Evolutionary conservation across 805 yeast species (phyloP).

Genomic region (Hanseniaspora occidentalis): DNA sequence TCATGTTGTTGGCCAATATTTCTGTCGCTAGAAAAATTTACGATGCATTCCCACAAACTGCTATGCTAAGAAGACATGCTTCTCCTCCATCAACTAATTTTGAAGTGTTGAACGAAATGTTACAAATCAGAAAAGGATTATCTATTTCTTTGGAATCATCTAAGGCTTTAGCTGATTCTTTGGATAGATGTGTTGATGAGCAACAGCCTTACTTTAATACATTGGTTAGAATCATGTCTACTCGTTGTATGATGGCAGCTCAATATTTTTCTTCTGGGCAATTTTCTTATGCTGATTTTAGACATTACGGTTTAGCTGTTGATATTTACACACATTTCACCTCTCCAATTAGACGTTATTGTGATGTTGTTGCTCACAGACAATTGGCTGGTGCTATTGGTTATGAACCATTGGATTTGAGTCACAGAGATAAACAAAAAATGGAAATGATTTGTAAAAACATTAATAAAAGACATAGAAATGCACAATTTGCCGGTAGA

Average conservation of each 20-base stretch:
- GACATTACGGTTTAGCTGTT: constrained; percentile 94
- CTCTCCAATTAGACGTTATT: constrained; percentile 94
- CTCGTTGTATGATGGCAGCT: constrained; percentile 99
- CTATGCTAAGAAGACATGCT: constrained; percentile 95
- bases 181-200: constrained; percentile 77
- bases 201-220: constrained; percentile 88
- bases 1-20: constrained; percentile 94
- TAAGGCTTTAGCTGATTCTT: constrained; percentile 82
- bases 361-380: constrained; percentile 95
- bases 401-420: constrained; percentile 69
- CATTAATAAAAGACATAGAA: constrained; percentile 87
- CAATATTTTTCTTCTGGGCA: constrained; percentile 91
- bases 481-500: constrained; percentile 98
- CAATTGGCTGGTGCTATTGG: constrained; percentile 98
- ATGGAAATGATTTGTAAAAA: constrained; percentile 83
- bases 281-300: constrained; percentile 79
- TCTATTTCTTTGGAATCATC: constrained; percentile 72
- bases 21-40: constrained; percentile 89
- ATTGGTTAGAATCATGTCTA: constrained; percentile 87
- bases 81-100: constrained; percentile 95
- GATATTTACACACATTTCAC: constrained; percentile 98
- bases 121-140: constrained; percentile 68
- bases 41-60: constrained; percentile 93
- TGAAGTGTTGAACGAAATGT: constrained; percentile 79
- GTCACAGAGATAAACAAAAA: constrained; percentile 78